phyloP scores from a whole-genome alignment of 1,284 basidiomycete species.

The Phaffia rhodozyma region DNA sequence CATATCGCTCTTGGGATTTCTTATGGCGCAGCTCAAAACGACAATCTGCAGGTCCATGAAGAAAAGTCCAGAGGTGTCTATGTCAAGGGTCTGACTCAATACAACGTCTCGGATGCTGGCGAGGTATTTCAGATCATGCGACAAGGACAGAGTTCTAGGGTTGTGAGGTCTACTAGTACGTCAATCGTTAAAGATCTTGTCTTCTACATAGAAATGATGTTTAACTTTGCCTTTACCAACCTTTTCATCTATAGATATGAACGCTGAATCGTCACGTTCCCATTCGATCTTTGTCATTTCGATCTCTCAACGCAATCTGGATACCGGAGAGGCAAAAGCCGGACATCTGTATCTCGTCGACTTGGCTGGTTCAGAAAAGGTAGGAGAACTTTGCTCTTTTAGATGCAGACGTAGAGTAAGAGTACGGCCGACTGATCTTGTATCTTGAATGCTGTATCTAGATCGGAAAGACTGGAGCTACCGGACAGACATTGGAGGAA shows the following conservation, averaged over 20 bases:
- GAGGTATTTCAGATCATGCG: constrained; percentile 99
- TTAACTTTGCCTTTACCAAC: not conserved
- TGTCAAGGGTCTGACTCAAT: constrained; percentile 94
- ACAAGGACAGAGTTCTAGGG: constrained; percentile 79
- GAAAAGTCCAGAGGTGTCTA: constrained; percentile 97
- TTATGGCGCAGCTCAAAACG: constrained; percentile 67
- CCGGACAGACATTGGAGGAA: constrained; percentile 96
- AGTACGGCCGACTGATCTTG: not conserved
- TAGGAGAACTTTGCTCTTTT: constrained; percentile 31
- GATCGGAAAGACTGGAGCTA: constrained; percentile 91
- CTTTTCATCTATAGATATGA: constrained; percentile 64
- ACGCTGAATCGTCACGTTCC: constrained; percentile 96
- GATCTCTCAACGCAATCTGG: constrained; percentile 91
- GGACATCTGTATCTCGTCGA: constrained; percentile 97
- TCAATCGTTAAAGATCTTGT: constrained; percentile 18
- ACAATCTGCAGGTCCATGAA: constrained; percentile 97
- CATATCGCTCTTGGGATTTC: not conserved
- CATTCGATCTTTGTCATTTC: constrained; percentile 99
- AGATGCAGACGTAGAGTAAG: too few relatives aligned
- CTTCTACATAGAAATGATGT: not conserved
- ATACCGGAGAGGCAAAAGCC: constrained; percentile 88
- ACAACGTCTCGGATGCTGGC: constrained; percentile 89
- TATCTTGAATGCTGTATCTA: constrained; percentile 4
- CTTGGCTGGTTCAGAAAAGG: constrained; percentile 97
- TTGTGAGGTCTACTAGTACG: constrained; percentile 89